Percentiles rank a stretch among this genome's conserved stretches.
phyloP scores from a whole-genome alignment of 495 filamentous ascomycete species.

The Aspergillus affinis region DNA sequence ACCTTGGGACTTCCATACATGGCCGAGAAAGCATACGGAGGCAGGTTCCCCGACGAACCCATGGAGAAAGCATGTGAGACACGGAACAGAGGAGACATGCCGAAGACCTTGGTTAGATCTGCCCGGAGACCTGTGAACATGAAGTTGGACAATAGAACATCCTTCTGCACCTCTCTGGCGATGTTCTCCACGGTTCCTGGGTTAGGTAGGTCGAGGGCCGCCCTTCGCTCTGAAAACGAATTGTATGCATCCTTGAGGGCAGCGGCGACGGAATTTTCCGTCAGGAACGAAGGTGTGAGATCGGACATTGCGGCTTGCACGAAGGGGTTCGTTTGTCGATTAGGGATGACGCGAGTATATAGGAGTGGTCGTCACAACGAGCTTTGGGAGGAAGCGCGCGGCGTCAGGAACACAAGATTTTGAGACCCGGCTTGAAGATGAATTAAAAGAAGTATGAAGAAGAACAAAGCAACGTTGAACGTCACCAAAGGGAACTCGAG shows the following conservation, averaged over 20 bases:
- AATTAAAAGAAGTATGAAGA: constrained; percentile 6
- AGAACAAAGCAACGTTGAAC: constrained; percentile 19
- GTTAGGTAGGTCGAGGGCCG: constrained; percentile 82
- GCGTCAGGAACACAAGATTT: constrained; percentile 22
- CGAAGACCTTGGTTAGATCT: constrained; percentile 93
- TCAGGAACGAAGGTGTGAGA: constrained; percentile 62
- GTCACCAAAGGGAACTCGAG: constrained; percentile 11
- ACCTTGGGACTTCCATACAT: constrained; percentile 92
- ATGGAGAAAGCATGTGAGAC: constrained; percentile 95
- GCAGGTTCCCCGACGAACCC: constrained; percentile 75
- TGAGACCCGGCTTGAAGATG: constrained; percentile 36
- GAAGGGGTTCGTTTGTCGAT: neutral
- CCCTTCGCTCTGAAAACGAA: constrained; percentile 81
- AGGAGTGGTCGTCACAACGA: constrained; percentile 7
- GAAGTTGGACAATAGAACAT: constrained; percentile 90
- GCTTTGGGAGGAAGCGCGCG: constrained; percentile 4
- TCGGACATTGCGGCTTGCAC: constrained; percentile 41
- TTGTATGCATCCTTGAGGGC: constrained; percentile 74
- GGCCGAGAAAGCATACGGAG: constrained; percentile 91
- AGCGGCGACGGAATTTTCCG: constrained; percentile 67
- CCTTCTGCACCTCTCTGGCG: constrained; percentile 86
- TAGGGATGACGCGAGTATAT: neutral
- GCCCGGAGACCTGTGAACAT: constrained; percentile 94
- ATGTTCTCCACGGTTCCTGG: constrained; percentile 92
- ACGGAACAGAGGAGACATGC: constrained; percentile 90